A percentile compares a stretch with the other conserved stretches of the same genome.
phyloP scores from a whole-genome alignment of 345 rosid genomes.

The Citrus unshiu region DNA sequence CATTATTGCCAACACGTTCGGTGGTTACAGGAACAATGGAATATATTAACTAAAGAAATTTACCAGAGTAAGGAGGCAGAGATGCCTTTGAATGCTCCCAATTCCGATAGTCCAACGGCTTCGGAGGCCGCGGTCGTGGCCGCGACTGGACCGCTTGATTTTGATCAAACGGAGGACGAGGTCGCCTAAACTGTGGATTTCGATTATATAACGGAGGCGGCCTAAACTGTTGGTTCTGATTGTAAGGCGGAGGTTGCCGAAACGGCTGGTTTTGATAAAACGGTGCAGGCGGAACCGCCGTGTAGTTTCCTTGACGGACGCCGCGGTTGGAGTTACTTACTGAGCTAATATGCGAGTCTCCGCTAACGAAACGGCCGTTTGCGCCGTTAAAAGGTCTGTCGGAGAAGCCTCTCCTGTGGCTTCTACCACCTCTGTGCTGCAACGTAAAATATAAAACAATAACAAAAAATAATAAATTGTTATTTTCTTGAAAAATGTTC shows the following conservation, averaged over 20 bases:
- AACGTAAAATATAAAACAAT: neutral
- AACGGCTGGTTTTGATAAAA: constrained; percentile 26
- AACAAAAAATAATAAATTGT: too few species aligned
- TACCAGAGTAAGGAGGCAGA: constrained; percentile 62
- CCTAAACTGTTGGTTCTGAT: constrained; percentile 38
- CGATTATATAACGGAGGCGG: constrained; percentile 30
- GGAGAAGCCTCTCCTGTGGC: constrained; percentile 54
- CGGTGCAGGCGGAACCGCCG: constrained; percentile 29
- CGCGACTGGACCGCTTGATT: constrained; percentile 39
- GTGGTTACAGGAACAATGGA: neutral
- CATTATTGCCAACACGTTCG: too few species aligned
- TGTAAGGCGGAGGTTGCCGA: constrained; percentile 26
- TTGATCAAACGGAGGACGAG: constrained; percentile 36
- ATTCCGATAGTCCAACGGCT: constrained; percentile 61
- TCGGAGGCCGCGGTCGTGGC: constrained; percentile 41
- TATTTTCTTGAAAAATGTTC: neutral
- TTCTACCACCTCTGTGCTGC: constrained; percentile 64
- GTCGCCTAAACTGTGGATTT: constrained; percentile 24
- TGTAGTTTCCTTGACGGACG: constrained; percentile 32
- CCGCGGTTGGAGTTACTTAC: constrained; percentile 44
- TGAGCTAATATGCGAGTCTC: constrained; percentile 47
- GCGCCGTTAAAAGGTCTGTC: constrained; percentile 32
- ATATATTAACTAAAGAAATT: neutral
- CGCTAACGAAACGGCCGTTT: constrained; percentile 33
- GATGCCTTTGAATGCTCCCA: constrained; percentile 67